A percentile compares a stretch with the other conserved stretches of the same genome.
Conservation (phyloP, 1,139 yeast genomes). For the Saccharomyces uvarum region DNA sequence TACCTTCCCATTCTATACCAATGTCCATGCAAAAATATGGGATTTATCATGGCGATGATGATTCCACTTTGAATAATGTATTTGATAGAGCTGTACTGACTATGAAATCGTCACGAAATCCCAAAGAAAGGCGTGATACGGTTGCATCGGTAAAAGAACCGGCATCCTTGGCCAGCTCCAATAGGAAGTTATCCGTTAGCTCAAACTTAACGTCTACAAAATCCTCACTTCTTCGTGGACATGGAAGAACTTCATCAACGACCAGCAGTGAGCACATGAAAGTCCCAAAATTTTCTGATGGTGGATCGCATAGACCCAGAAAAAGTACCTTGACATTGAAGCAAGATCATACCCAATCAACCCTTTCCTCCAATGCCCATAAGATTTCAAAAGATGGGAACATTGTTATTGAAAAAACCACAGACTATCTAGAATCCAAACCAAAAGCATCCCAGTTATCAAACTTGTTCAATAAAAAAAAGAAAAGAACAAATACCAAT, state of each 20-base stretch:
- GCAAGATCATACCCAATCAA: slow-evolving; percentile 8
- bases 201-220: slow-evolving; percentile 3
- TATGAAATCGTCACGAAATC: slow-evolving; percentile 11
- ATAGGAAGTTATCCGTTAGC: slow-evolving; percentile 10
- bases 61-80: slow-evolving; percentile 19
- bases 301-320: slow-evolving; percentile 9
- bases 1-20: slow-evolving; percentile 23
- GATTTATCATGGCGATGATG: slow-evolving; percentile 25
- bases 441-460: slow-evolving; percentile 28
- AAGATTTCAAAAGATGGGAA: slow-evolving; percentile 10
- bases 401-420: slow-evolving; percentile 20
- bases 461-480: slow-evolving; percentile 26
- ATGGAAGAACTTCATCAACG: slow-evolving; percentile 7
- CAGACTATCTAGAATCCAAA: slow-evolving; percentile 11
- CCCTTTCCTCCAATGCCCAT: slow-evolving; percentile 5
- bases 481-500: slow-evolving; percentile 33
- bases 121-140: not conserved
- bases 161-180: slow-evolving; percentile 7
- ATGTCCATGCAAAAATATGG: slow-evolving; percentile 24
- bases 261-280: slow-evolving; percentile 9
- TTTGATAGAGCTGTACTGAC: slow-evolving; percentile 21
- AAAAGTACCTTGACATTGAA: slow-evolving; percentile 7
- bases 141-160: not conserved
- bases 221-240: not conserved
- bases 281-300: slow-evolving; percentile 7